Base-by-base conservation (phyloP, 2,329 filamentous ascomycete genomes). In the Colletotrichum limetticola region DNA sequence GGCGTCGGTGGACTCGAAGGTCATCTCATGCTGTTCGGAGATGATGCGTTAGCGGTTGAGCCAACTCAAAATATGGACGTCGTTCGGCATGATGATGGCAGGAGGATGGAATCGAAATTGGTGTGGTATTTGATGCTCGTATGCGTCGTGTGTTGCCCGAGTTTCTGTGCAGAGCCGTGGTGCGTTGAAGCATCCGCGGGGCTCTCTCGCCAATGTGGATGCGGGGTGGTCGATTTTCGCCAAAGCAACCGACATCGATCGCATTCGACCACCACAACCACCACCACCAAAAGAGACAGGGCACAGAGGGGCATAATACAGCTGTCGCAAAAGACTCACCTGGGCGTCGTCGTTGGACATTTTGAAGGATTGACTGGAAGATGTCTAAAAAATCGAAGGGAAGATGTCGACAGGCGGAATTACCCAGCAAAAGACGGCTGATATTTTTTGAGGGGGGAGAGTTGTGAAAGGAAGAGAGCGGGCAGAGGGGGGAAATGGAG, bases 1-100 rank as follows among this genome's bases (percentile, higher is more conserved):
- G 86, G 97, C 95, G 90, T 98, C 95, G 90, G 92, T 95, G 87
- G 91, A 93, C 79, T 98, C 95, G 91, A 98, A 98, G 86, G 86
- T 86, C 79, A 87, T 86, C 82, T 93, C 90, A 85, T 93, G 91
- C 90, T 94, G 79, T 22, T 59, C 4, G 42, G 49, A 19, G 66
- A 19, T 19, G 61, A 66, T 35, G 37, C 53, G 49, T 70, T 62
- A 60, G 56, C 57, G 8, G 19, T 22, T 30, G n/a, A 22, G 11
- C 32, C 53, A 49, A 49, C 42, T 28, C 55, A 32, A 52, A 26
- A 60, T 5, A 26, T 60, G 55, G 16, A 26, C 60, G 49, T 60
- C 22, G 30, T 32, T 67, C 12, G 28, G 32, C 59, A 59, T 58
- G 58, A n/a, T 37, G 16, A 60, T 32, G 28, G 37, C 28, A 22